These are phyloP conservation scores for Kalaharituber pfeilii DNA, from an alignment of 2,329 filamentous ascomycete genomes.

Conservation along the genomic window DNA sequence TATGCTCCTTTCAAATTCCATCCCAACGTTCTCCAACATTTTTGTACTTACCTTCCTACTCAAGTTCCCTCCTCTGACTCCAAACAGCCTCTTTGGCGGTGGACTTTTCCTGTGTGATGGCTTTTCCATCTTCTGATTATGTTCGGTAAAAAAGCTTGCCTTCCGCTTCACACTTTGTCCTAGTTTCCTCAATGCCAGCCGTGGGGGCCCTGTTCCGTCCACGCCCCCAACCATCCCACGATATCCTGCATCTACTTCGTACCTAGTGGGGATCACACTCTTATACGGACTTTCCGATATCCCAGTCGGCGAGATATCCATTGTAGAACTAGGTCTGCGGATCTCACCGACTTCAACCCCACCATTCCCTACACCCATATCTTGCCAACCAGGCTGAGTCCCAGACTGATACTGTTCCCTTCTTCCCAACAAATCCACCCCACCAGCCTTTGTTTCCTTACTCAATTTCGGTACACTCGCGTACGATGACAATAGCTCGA, in stretches of 20 bases:
- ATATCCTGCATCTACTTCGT: background rate
- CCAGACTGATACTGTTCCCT: background rate
- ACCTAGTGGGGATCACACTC: background rate
- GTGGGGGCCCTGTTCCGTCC: background rate
- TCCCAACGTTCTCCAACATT: background rate
- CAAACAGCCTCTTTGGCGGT: background rate
- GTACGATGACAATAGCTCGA: background rate
- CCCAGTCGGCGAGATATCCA: no score
- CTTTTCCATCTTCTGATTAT: background rate
- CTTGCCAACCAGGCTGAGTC: background rate
- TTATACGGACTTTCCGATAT: background rate
- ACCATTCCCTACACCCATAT: background rate
- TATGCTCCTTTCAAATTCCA: background rate
- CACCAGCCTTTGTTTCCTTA: background rate
- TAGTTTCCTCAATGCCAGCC: background rate
- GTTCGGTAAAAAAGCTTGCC: background rate
- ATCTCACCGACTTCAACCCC: no score
- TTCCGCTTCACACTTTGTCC: constrained; percentile 1
- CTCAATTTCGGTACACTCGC: background rate
- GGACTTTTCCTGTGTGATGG: background rate
- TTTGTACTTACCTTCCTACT: background rate
- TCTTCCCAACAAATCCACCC: background rate
- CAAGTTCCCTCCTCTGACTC: background rate
- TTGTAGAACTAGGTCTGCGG: no score
- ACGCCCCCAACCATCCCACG: background rate